Base-by-base conservation (phyloP, 371 early-diverging fungal genomes). In the Saksenaea oblongispora region DNA sequence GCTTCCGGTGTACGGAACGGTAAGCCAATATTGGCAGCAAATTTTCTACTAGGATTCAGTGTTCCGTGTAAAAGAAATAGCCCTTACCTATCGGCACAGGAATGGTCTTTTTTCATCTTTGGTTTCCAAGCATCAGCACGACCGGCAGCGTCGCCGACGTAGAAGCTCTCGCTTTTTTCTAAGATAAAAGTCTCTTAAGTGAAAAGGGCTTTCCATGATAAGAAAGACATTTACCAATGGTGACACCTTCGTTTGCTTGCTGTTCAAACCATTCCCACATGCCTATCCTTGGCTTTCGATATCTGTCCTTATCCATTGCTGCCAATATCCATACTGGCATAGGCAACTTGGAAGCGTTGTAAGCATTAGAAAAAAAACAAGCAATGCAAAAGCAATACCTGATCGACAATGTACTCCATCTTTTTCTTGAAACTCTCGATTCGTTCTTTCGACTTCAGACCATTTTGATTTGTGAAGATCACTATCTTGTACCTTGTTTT, bases 101-200 rank as follows among this genome's bases (percentile, higher is more conserved):
- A 83, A 73, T 89, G 90, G 63, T 97, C 97, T 64, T 88, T 87
- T 34, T 76, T 71, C 0, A 65, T 74, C 2, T 83, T 83, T 0
- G 58, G 70, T 57, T 87, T 86, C 89, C 91, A 90, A 2, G 77
- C 85, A 3, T 66, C 82, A 0, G 79, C 75, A 27, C 97, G 78
- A 2, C 97, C 96, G 15, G 95, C 95, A 1, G 96, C 97, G 75
- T 97, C 97, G 13, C 97, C 97, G 2, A 93, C 90, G 74, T 85
- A 97, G 47, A 91, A 94, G 61, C 90, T 87, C 13, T 68, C 36
- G 0, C 57, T 28, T 28, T 56, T 54, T 62, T 91, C 91, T 70
- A 82, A 61, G 22, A 42, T 58, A 13, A 28, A 27, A 7, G 27
- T 56, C 18, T 11, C 27, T 41, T 11, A 15, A n/a, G 17, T 31